phyloP scores from a whole-genome alignment of 148 eudicot species.

The Amaranthus cruentus region DNA sequence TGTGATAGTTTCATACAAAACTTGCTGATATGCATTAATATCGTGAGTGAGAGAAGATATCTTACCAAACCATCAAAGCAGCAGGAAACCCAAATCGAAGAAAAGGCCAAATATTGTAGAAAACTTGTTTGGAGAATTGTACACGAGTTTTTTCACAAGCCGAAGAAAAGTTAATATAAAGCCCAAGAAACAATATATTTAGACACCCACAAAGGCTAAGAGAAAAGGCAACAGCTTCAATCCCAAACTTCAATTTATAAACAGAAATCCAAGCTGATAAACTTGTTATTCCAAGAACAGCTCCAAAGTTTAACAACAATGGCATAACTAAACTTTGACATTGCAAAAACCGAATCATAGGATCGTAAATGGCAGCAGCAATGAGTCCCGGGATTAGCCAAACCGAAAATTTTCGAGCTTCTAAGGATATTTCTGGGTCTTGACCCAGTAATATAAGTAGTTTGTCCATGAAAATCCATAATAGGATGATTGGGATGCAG shows the following conservation, averaged over 20 bases:
- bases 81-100: slow-evolving; percentile 44
- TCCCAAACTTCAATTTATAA: slow-evolving; percentile 30
- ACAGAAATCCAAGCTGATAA: slow-evolving; percentile 39
- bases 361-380: slow-evolving; percentile 36
- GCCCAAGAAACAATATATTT: slow-evolving; percentile 30
- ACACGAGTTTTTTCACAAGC: slow-evolving; percentile 33
- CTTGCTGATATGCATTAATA: too few species aligned
- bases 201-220: slow-evolving; percentile 39
- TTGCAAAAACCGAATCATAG: slow-evolving; percentile 36
- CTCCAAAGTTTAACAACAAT: slow-evolving; percentile 27
- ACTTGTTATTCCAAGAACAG: slow-evolving; percentile 24
- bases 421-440: slow-evolving; percentile 36
- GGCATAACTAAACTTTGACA: slow-evolving; percentile 40
- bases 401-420: slow-evolving; percentile 34
- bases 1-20: too few species aligned
- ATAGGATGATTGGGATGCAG: slow-evolving; percentile 33
- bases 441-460: slow-evolving; percentile 35
- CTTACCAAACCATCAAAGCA: slow-evolving; percentile 50
- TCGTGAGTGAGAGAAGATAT: not conserved
- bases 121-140: slow-evolving; percentile 25
- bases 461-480: slow-evolving; percentile 46
- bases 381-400: slow-evolving; percentile 37
- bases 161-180: slow-evolving; percentile 36
- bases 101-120: slow-evolving; percentile 29
- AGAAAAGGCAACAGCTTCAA: slow-evolving; percentile 36